Evolutionary conservation across 2,329 filamentous ascomycete species (phyloP), one percentile per base, ranked within the genome.

Genomic region (Chaetothyriales sp.): DNA sequence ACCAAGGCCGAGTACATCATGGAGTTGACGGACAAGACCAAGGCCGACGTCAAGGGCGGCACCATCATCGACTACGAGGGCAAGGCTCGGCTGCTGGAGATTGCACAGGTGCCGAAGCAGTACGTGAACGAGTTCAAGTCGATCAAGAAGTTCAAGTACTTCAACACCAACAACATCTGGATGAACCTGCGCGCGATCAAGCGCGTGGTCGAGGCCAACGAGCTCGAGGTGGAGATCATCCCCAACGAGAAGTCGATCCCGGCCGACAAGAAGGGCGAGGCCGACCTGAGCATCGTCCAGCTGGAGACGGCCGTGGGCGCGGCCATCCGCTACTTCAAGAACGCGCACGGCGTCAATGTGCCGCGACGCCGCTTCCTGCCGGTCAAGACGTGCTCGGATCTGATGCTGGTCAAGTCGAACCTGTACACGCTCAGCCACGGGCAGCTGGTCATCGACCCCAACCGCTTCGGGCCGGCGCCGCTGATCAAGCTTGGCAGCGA

Each of bases 111-210:
- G 37, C 92, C 92, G 73, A 98, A 97, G 82, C 88, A 98, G 78
- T 92, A 98, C 74, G 87, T 92, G 70, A 97, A 98, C 75, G 92
- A 98, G 77, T 98, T 98, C 87, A 98, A 98, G 83, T 95, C 89
- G 47, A 98, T 98, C 80, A 98, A 98, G 85, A 98, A 98, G 81
- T 98, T 98, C 85, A 95, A 94, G 81, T 98, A 98, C 83, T 98
- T 98, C 85, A 98, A 98, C 82, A 98, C 92, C 73, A 98, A 98
- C 86, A 98, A 98, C 81, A 95, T 98, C 74, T 98, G 92, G 92
- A 86, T 98, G 79, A 95, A 95, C 76, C 80, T 95, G 64, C 83
- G 87, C 69, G 92, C 92, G 62, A 86, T 98, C 74, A 97, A 97
- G 85, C 89, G 92, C 56, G 89, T 98, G 51, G 92, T 98, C 6